Percentiles rank a stretch among this genome's conserved stretches.
Conservation (phyloP, 805 yeast species). For the Phaffomyces antillensis region DNA sequence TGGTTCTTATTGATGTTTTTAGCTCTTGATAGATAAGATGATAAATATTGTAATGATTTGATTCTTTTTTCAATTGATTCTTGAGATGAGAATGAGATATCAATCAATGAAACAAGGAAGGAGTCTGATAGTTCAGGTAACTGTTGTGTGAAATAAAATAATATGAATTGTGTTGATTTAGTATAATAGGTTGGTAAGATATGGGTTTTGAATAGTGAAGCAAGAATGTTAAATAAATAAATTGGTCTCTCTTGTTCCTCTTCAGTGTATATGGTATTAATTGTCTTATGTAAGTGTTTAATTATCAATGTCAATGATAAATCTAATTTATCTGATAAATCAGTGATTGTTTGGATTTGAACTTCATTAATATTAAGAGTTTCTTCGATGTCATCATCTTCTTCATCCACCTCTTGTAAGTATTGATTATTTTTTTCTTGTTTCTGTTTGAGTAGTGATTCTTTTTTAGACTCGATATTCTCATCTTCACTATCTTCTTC, state of each 20-base stretch:
- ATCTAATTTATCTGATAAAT: slow-evolving; percentile 66
- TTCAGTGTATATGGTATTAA: slow-evolving; percentile 38
- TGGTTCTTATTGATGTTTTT: slow-evolving; percentile 63
- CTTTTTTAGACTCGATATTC: too few species aligned
- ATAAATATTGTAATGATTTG: slow-evolving; percentile 86
- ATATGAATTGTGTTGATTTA: slow-evolving; percentile 74
- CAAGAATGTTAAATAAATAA: slow-evolving; percentile 61
- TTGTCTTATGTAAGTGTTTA: slow-evolving; percentile 32
- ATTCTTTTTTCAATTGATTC: slow-evolving; percentile 70
- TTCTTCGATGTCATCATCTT: slow-evolving; percentile 16
- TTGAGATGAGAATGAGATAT: slow-evolving; percentile 65
- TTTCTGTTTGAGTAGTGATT: too few species aligned
- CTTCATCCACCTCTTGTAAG: neutral
- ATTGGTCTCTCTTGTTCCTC: slow-evolving; percentile 59
- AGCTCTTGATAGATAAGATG: slow-evolving; percentile 88
- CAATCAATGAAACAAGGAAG: slow-evolving; percentile 72
- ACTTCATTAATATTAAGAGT: slow-evolving; percentile 27
- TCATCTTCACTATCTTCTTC: too few species aligned
- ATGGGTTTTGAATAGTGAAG: slow-evolving; percentile 72
- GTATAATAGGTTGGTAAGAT: slow-evolving; percentile 90
- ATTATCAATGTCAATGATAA: slow-evolving; percentile 54
- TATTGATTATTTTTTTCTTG: too few species aligned
- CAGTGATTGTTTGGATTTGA: slow-evolving; percentile 35
- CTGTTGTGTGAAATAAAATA: slow-evolving; percentile 76
- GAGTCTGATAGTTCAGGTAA: slow-evolving; percentile 81